Conservation (phyloP, 2,329 filamentous ascomycete species). For the Paraconiothyrium sp. region DNA sequence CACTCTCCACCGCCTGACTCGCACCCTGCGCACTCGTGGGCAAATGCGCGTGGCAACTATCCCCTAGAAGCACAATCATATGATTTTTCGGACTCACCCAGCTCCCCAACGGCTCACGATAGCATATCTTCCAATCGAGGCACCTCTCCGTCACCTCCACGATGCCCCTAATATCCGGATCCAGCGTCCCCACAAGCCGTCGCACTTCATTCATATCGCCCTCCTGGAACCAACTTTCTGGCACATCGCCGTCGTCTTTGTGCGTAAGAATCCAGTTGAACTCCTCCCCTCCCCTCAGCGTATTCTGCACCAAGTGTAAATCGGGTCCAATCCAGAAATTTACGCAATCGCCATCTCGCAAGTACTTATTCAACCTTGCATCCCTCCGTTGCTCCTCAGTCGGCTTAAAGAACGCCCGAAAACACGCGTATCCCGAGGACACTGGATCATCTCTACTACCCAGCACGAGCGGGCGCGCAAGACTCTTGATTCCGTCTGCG, state of each 20-base stretch:
- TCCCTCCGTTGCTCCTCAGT: constrained; percentile 27
- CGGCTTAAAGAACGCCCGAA: constrained; percentile 52
- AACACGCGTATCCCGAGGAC: constrained; percentile 61
- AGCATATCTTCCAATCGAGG: constrained; percentile 65
- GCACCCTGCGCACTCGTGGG: constrained; percentile 63
- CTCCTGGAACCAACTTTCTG: constrained; percentile 34
- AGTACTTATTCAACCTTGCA: constrained; percentile 26
- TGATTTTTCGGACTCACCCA: constrained; percentile 58
- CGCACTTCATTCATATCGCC: constrained; percentile 34
- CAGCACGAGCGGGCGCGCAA: constrained; percentile 59
- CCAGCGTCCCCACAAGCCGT: constrained; percentile 43
- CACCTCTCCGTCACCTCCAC: constrained; percentile 57
- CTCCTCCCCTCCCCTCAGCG: constrained; percentile 36
- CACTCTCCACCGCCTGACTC: constrained; percentile 62
- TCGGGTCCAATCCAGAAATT: constrained; percentile 40
- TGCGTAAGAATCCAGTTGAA: constrained; percentile 40
- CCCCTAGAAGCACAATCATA: constrained; percentile 60
- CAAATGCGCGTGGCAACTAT: constrained; percentile 63
- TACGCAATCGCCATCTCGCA: constrained; percentile 28
- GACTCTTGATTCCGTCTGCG: constrained; percentile 60
- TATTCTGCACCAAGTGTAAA: constrained; percentile 38
- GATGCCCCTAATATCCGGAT: constrained; percentile 58
- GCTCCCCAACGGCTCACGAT: constrained; percentile 59
- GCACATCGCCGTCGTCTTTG: constrained; percentile 35
- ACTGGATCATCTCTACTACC: constrained; percentile 59